Base-by-base conservation (phyloP, 2,329 filamentous ascomycete genomes). In the Exophiala spinifera region DNA sequence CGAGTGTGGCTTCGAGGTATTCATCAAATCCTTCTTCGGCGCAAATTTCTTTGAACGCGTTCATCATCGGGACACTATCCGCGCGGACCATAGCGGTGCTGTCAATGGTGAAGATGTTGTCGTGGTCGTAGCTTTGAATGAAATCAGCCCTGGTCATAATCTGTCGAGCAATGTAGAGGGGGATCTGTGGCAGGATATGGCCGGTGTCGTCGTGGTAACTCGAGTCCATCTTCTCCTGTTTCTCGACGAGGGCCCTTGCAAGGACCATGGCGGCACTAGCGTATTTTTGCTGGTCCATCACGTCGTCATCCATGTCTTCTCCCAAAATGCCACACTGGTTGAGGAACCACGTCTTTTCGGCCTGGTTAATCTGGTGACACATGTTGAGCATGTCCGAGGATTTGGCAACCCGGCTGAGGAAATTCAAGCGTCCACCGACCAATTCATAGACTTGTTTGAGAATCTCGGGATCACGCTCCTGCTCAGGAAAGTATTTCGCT, bases 251-350 rank as follows among this genome's bases (percentile, higher is more conserved):
- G 1, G 91, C 91, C 63, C 88, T 87, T 17, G 92, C 94, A 2
- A 99, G 80, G 19, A 95, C 88, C 88, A 97, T 96, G 34, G 94
- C 91, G 11, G 90, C 91, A 11, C 91, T 89, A 43, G 91, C 89
- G 78, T 90, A 96, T 70, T 97, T 96, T 69, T 97, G 91, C 71
- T 96, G 89, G 67, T 96, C 90, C 86, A 97, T 97, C 63, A 96
- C 94, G 68, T 99, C 94, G 71, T 97, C 94, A 64, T 97, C 94
- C 86, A 87, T 91, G 60, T 86, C 84, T 57, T 74, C 76, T 15
- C 88, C 88, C 1, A 91, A 77, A 50, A 91, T 88, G 76, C 87
- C 87, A 68, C 87, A 90, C 67, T 87, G 84, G 70, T 89, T 91
- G 17, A 91, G 71, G 63, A 91, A 86, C 88, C 88, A 91, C 0